These are phyloP conservation scores for Leccinum barrowsii DNA, from an alignment of 768 basidiomycete species.

Conservation along the genomic window DNA sequence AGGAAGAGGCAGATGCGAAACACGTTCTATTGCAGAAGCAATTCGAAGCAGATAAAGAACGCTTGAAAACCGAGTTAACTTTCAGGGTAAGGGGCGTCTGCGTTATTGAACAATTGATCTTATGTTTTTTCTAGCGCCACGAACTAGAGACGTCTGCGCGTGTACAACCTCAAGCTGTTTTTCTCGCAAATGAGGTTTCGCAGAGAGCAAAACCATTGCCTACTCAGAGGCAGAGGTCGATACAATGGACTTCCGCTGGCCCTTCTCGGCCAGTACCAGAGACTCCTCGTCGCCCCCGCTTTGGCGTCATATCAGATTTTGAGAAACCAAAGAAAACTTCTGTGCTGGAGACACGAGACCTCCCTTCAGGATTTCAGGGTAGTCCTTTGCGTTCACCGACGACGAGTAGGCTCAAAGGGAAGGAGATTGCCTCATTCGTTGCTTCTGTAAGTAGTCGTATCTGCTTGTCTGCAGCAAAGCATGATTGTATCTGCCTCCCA, in stretches of 20 bases:
- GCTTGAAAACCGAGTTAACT: conserved; percentile 60
- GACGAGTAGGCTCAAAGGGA: conserved; percentile 14
- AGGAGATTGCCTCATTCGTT: conserved; percentile 6
- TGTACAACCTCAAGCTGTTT: conserved; percentile 45
- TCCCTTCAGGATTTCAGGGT: conserved; percentile 27
- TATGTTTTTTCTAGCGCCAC: conserved; percentile 49
- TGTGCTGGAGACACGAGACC: conserved; percentile 15
- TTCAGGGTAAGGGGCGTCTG: conserved; percentile 55
- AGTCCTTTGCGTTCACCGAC: conserved; percentile 19
- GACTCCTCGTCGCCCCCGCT: conserved; percentile 39
- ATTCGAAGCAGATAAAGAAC: conserved; percentile 65
- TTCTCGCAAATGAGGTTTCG: conserved; percentile 42
- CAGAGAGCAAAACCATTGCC: conserved; percentile 40
- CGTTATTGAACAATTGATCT: conserved; percentile 11
- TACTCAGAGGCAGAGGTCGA: conserved; percentile 39
- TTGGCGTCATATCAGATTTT: conserved; percentile 26
- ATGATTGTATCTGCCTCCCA: not conserved
- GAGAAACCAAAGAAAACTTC: conserved; percentile 19
- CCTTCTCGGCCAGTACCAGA: conserved; percentile 31
- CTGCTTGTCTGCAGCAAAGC: not conserved
- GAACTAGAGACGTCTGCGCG: conserved; percentile 57
- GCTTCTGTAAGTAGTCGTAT: conserved; percentile 11
- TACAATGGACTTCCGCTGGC: conserved; percentile 22
- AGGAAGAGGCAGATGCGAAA: conserved; percentile 57
- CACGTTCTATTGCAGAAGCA: conserved; percentile 56